A percentile compares a stretch with the other conserved stretches of the same genome.
Conservation (phyloP, 169 alveolate species). For the Babesia divergens region DNA sequence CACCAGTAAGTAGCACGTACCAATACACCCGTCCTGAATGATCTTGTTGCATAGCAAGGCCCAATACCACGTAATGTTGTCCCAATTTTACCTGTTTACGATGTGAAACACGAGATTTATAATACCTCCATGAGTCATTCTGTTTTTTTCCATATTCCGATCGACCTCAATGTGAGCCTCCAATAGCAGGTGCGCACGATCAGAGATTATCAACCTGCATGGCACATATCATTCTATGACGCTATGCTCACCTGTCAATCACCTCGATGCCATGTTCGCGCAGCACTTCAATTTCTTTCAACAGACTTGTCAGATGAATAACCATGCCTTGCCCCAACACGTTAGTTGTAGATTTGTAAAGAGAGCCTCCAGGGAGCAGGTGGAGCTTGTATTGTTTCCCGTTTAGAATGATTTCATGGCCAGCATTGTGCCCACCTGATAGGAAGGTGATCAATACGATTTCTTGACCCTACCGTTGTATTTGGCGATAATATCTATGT, state of each 20-base stretch:
- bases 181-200: slow-evolving; percentile 88
- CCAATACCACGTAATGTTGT: slow-evolving; percentile 95
- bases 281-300: slow-evolving; percentile 51
- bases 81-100: slow-evolving; percentile 82
- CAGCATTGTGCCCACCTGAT: slow-evolving; percentile 90
- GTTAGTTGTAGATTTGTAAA: slow-evolving; percentile 72
- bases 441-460: neutral
- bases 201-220: slow-evolving; percentile 80
- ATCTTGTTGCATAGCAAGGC: slow-evolving; percentile 90
- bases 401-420: slow-evolving; percentile 82
- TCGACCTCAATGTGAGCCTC: slow-evolving; percentile 78
- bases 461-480: slow-evolving; percentile 81
- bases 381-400: slow-evolving; percentile 87
- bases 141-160: slow-evolving; percentile 66
- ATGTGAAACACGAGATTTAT: neutral
- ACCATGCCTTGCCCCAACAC: slow-evolving; percentile 93
- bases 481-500: slow-evolving; percentile 85
- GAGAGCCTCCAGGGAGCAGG: slow-evolving; percentile 91
- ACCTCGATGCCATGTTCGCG: slow-evolving; percentile 50
- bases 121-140: slow-evolving; percentile 22
- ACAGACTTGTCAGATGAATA: slow-evolving; percentile 70
- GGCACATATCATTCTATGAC: neutral
- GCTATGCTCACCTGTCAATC: slow-evolving; percentile 34
- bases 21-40: slow-evolving; percentile 85
- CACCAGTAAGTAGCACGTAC: slow-evolving; percentile 68